Base-by-base conservation (phyloP, 495 filamentous ascomycete genomes). In the Penicillium chermesinum region DNA sequence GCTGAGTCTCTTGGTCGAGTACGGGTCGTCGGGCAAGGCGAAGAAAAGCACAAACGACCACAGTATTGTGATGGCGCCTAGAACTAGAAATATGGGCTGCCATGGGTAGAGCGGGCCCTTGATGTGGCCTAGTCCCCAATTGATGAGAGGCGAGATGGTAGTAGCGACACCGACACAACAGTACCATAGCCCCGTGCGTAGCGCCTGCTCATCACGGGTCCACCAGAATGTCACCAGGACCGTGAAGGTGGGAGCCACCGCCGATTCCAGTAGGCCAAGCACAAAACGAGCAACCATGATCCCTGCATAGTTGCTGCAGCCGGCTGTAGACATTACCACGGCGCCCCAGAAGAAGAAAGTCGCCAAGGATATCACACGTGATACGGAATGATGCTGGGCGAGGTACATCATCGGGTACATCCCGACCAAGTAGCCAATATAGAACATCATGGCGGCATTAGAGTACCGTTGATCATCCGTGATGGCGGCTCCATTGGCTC, bases 161-260 rank as follows among this genome's bases (percentile, higher is more conserved):
- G 42, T 44, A n/a, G 42, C 42, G 2, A 44, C 30, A 14, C 42
- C 42, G 19, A 44, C 42, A 14, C 42, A 44, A 30, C 42, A 44
- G 30, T 44, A 44, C 42, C 42, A 44, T 7, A 44, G 27, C 14
- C 42, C 42, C n/a, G 42, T 44, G 21, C 42, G 42, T 17, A 44
- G 34, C 4, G 42, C 42, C 12, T 44, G 42, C 16, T 44, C 42
- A 12, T 44, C 42, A n/a, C 42, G 42, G 20, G 42, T 44, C 42
- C 42, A 44, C 42, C 42, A 44, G 42, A 44, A 44, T n/a, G 42
- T 44, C 27, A 44, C 30, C 2, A 44, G 14, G 7, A 44, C 42
- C 1, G 42, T 44, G 12, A 44, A 44, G 13, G 42, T 44, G 15
- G 42, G 42, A n/a, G 42, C 42, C 9, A 44, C 42, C 2, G 42